Base-by-base conservation (phyloP, 176 grass and related monocot genomes). In the Rhipidocladum racemiflorum region DNA sequence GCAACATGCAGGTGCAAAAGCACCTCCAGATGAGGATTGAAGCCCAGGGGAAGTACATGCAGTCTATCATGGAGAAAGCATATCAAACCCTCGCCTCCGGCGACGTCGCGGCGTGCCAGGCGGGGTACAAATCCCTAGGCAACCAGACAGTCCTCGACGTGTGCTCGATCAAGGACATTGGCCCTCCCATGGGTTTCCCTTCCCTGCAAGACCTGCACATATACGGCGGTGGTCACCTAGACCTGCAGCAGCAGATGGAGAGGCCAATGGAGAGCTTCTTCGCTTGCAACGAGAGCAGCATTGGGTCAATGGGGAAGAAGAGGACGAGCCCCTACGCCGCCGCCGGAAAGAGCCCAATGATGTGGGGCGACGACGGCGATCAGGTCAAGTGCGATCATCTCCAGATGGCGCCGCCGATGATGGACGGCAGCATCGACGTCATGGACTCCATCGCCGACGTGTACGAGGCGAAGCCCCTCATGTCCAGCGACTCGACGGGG, bases 21-120 rank as follows among this genome's bases (percentile, higher is more conserved):
- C 93, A 93, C 51, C 91, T 99, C 23, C 97, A 99, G 64, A 99
- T 99, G 83, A 91, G 97, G 91, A 93, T 99, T 24, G 97, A 99
- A 70, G 93, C 97, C 49, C 93, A 99, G 90, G 91, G 93, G 1
- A 99, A 90, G 81, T 99, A 99, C 83, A 99, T 99, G 97, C 93
- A 99, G 66, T 91, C 91, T 42, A 99, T 99, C 80, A 78, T 99
- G 65, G 89, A 99, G 89, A 95, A 95, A 90, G 97, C 97, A 9
- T 93, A 83, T 53, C 92, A 97, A 78, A 91, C 85, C 20, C 77
- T 93, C 35, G 69, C 89, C 36, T 61, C 81, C 20, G 96, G 87
- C 46, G 90, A 87, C 84, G 56, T 51, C 35, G 20, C 55, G 6
- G 74, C 88, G 49, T 79, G 78, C 44, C 75, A 88, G 1, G 84